Base-by-base conservation (phyloP, 257 asterid species). In the Nicotiana knightiana region DNA sequence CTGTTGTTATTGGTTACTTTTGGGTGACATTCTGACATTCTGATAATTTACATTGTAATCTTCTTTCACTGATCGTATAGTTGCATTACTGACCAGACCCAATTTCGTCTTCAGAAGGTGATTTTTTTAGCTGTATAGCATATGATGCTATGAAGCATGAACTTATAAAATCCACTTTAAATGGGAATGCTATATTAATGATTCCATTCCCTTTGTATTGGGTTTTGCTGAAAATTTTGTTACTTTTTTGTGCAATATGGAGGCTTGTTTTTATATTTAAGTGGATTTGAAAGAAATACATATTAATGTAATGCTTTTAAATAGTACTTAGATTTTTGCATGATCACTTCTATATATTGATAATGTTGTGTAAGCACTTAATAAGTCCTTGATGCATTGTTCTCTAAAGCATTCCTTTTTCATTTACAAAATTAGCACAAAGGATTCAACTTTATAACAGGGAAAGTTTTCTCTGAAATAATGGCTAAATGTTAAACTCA, bases 291-390 rank as follows among this genome's bases (percentile, higher is more conserved):
- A 26, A 51, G 32, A 4, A 15, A 75, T 75, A 26, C 46, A 4
- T 26, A 75, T 75, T 51, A 26, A 51, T 26, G 79, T 75, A 75
- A 75, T 75, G 80, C 43, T 51, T 75, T 75, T 1, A 51, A 75
- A 4, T 15, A 26, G 21, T 28, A 13, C 17, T 53, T 51, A 26
- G 51, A 51, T 1, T 2, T 51, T 73, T 75, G 63, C 51, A 16
- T 26, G 16, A 30, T 51, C 16, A 2, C 43, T 51, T 51, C 9
- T 26, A 1, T 51, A 51, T 28, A 13, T 75, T 26, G 46, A 24
- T 15, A 37, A 39, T 70, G n/a, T 70, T 9, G 63, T 75, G 80
- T 51, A 26, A 28, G 63, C 80, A 75, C 64, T 46, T 46, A 43
- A 53, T 12, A 51, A 16, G 80, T 15, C 28, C 32, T 2, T 15